Base-by-base conservation (phyloP, 805 yeast species). In the Sugiyamaella floridensis region DNA sequence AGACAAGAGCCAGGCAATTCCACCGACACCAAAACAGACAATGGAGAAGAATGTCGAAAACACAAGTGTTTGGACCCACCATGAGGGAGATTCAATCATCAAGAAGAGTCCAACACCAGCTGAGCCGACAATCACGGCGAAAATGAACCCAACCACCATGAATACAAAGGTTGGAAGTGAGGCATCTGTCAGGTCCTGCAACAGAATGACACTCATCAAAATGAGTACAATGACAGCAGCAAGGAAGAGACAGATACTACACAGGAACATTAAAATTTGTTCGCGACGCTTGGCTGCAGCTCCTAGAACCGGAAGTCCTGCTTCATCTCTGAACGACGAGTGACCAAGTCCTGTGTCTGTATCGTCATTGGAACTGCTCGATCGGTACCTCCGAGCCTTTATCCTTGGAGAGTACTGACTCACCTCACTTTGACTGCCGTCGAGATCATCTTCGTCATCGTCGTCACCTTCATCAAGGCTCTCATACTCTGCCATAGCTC, bases 61-160 rank as follows among this genome's bases (percentile, higher is more conserved):
- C 16, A 78, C 77, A 10, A 71, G 55, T 0, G 69, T 59, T 32
- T 72, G 73, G 55, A 77, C 80, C 68, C 73, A 66, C 55, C 70
- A 50, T 2, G 73, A 71, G 1, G 77, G 73, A 10, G 62, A 50
- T 52, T 69, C 63, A 15, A 81, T 68, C 54, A 74, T 64, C 64
- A 76, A 62, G 45, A 73, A 65, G n/a, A 80, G 63, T 32, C 77
- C 73, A 45, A 76, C 64, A 2, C 79, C 71, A n/a, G 72, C 64
- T 8, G 73, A 69, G 15, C 76, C 66, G 22, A 78, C 66, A 1
- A 70, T 60, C 42, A 78, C 61, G 15, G 79, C 66, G n/a, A 77
- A 61, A 4, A 72, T 49, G 50, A 77, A 63, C 4, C 81, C 75
- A 10, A 73, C 54, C 4, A 74, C 69, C 45, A 76, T 68, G 15